phyloP scores from a whole-genome alignment of 2,329 filamentous ascomycete genomes.

The Fusarium sp. region DNA sequence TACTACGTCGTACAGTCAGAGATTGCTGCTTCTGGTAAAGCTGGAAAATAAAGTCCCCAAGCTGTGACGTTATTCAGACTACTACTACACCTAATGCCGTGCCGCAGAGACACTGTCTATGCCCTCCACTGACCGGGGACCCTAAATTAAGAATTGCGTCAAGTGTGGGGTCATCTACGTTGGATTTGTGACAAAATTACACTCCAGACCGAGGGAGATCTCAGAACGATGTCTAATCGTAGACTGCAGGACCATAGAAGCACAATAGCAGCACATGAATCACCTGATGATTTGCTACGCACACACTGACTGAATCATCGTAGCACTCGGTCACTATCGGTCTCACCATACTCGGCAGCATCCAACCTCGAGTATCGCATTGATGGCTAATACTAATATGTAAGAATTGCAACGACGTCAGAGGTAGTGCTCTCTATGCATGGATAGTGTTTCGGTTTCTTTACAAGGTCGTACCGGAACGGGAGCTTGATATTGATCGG shows the following conservation, averaged over 20 bases:
- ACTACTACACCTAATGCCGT: not conserved
- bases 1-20: slow-evolving; percentile 3
- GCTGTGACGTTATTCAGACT: slow-evolving; percentile 34
- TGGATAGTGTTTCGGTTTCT: slow-evolving; percentile 9
- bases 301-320: too few relatives aligned
- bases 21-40: slow-evolving; percentile 24
- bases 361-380: not conserved
- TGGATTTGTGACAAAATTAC: slow-evolving; percentile 11
- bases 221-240: too few relatives aligned
- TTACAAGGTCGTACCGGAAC: not conserved
- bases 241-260: too few relatives aligned
- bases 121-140: not conserved
- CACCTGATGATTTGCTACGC: too few relatives aligned
- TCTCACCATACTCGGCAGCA: too few relatives aligned
- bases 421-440: slow-evolving; percentile 7
- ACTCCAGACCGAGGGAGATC: not conserved
- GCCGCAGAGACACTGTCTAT: slow-evolving; percentile 15
- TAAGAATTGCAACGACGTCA: slow-evolving; percentile 20
- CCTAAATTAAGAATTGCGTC: slow-evolving; percentile 24
- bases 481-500: slow-evolving; percentile 24
- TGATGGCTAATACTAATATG: slow-evolving; percentile 1
- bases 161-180: slow-evolving; percentile 5
- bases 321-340: too few relatives aligned
- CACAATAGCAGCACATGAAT: too few relatives aligned
- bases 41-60: slow-evolving; percentile 2